These are phyloP conservation scores for Claviceps citrina DNA, from an alignment of 2,329 filamentous ascomycete genomes.

Conservation along the genomic window DNA sequence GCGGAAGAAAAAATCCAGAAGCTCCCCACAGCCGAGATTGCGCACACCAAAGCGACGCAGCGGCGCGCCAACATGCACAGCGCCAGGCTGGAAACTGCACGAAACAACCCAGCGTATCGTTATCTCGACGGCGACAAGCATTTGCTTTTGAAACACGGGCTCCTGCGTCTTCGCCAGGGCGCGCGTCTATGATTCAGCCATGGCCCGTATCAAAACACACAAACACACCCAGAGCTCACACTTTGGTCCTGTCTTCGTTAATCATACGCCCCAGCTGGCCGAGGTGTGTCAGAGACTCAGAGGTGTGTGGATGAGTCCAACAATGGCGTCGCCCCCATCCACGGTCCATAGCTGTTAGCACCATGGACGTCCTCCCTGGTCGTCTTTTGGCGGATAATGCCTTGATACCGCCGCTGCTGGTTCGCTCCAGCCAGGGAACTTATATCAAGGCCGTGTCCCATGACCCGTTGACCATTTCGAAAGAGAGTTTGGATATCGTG, in stretches of 20 bases:
- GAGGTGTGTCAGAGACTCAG: background rate
- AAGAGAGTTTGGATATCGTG: background rate
- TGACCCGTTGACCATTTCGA: background rate
- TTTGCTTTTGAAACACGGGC: no score
- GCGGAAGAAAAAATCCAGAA: background rate
- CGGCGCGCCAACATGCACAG: no score
- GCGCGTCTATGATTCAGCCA: no score
- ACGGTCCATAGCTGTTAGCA: slow-evolving; percentile 8
- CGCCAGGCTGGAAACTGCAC: no score
- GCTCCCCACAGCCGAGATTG: background rate
- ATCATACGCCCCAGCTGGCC: slow-evolving; percentile 1
- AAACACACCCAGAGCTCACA: background rate
- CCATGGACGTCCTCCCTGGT: slow-evolving; percentile 5
- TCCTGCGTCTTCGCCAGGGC: no score
- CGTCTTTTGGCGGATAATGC: slow-evolving; percentile 6
- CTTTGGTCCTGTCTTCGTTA: background rate
- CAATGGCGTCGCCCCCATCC: slow-evolving; percentile 5
- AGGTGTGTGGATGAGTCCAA: slow-evolving; percentile 3
- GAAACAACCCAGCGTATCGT: no score
- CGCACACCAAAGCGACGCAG: no score
- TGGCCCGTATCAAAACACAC: no score
- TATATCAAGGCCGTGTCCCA: slow-evolving; percentile 7
- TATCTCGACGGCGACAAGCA: no score
- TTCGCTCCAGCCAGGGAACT: background rate
- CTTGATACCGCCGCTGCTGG: background rate